These are phyloP conservation scores for Colletotrichum coccodes DNA, from an alignment of 2,329 filamentous ascomycete species.

Conservation along the genomic window DNA sequence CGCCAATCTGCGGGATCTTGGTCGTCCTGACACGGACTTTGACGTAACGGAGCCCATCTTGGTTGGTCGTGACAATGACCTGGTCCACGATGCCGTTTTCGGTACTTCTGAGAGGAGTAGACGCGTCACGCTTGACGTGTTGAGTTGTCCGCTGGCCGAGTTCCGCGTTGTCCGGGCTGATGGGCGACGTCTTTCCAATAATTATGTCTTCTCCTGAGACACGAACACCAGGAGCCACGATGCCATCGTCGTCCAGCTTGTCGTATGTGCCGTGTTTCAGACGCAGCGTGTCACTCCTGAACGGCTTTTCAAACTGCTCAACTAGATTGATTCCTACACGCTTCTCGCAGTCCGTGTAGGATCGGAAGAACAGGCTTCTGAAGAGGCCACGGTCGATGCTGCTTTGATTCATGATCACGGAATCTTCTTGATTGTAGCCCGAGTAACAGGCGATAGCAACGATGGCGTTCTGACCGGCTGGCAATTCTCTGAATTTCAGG, in stretches of 20 bases:
- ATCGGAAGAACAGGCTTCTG: slow-evolving; percentile 96
- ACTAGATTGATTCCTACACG: slow-evolving; percentile 92
- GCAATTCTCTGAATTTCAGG: slow-evolving; percentile 95
- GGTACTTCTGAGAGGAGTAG: slow-evolving; percentile 91
- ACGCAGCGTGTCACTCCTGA: slow-evolving; percentile 85
- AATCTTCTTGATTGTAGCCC: slow-evolving; percentile 99
- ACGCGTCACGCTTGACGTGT: slow-evolving; percentile 95
- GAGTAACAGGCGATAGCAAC: slow-evolving; percentile 98
- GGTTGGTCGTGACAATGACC: slow-evolving; percentile 93
- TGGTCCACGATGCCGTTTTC: slow-evolving; percentile 97
- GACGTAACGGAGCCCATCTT: slow-evolving; percentile 93
- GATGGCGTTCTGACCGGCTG: slow-evolving; percentile 97
- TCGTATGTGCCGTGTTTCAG: slow-evolving; percentile 97
- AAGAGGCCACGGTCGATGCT: slow-evolving; percentile 98
- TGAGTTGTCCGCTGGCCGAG: slow-evolving; percentile 89
- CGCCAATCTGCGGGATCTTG: slow-evolving; percentile 97
- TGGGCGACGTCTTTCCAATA: slow-evolving; percentile 97
- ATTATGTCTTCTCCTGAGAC: slow-evolving; percentile 99
- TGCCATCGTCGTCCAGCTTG: slow-evolving; percentile 96
- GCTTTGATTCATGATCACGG: slow-evolving; percentile 99
- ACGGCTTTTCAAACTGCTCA: slow-evolving; percentile 96
- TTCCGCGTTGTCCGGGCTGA: slow-evolving; percentile 92
- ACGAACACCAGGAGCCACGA: slow-evolving; percentile 91
- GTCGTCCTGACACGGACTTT: slow-evolving; percentile 98
- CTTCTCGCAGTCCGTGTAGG: slow-evolving; percentile 97